Evolutionary conservation across 1,139 yeast species (phyloP), one percentile per base, ranked within the genome.

Genomic region (Hemisphaericaspora subhashii): DNA sequence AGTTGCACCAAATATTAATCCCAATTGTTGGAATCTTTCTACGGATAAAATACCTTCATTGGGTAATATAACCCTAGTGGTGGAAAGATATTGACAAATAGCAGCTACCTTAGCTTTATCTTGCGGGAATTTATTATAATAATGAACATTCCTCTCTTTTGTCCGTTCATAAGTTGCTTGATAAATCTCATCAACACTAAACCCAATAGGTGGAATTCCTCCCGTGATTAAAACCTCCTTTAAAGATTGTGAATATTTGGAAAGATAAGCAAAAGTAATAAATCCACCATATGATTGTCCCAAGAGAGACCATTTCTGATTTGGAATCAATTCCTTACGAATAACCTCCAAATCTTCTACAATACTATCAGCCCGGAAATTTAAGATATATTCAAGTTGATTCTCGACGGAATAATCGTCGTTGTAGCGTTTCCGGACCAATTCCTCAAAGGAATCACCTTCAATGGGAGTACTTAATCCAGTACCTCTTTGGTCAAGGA

Each of bases 251-350:
- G 79, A 71, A 46, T 58, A 70, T 37, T 61, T 60, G 1, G 83
- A 76, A 23, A 76, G 57, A 52, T 79, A 79, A 1, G 77, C 69
- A 44, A 74, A 65, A 18, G 68, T 57, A 41, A 76, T 65, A 48
- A 78, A 79, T 0, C 84, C 83, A 5, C 83, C 84, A 47, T 68
- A 78, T 1, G 80, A 73, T 49, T 78, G 83, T 5, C 84, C 84
- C 33, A 72, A 52, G 16, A 78, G 46, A 2, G 79, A 65, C 81
- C 81, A 75, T 52, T 72, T 69, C 12, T 43, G 37, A 13, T 47
- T 45, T 38, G 83, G 57, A 32, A 78, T 68, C 5, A 41, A 21
- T 47, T 79, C n/a, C n/a, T n/a, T n/a, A n/a, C n/a, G n/a, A n/a
- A n/a, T n/a, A n/a, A n/a, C n/a, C n/a, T n/a, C 83, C 38, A 72